These are phyloP conservation scores for Pythium aphanidermatum DNA, from an alignment of 352 stramenopile species.

Conservation along the genomic window DNA sequence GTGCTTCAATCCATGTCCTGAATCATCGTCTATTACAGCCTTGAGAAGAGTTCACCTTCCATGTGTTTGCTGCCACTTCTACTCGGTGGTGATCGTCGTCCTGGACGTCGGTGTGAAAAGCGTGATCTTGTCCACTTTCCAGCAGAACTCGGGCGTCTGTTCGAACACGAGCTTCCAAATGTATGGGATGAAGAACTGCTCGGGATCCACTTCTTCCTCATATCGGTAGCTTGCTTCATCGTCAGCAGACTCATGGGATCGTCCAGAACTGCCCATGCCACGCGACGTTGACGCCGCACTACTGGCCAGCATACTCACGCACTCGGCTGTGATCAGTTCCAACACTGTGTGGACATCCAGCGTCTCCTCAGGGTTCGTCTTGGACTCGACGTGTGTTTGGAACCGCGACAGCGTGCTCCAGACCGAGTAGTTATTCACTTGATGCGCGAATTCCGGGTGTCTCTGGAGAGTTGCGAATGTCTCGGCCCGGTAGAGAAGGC, in stretches of 20 bases:
- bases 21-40: background rate
- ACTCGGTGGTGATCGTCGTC: conserved; percentile 19
- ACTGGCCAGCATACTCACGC: conserved; percentile 54
- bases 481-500: conserved; percentile 58
- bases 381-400: conserved; percentile 49
- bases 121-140: conserved; percentile 77
- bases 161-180: conserved; percentile 73
- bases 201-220: conserved; percentile 60
- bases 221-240: conserved; percentile 77
- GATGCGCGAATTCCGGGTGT: conserved; percentile 50
- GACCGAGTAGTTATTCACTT: conserved; percentile 54
- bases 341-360: conserved; percentile 64
- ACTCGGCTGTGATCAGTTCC: conserved; percentile 62
- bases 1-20: too few species aligned
- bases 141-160: conserved; percentile 72
- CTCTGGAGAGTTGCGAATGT: conserved; percentile 48
- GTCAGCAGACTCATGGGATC: background rate
- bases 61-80: conserved; percentile 1
- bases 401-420: conserved; percentile 66
- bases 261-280: background rate
- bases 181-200: conserved; percentile 78
- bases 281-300: conserved; percentile 26
- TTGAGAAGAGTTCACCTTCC: background rate
- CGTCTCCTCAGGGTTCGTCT: conserved; percentile 44
- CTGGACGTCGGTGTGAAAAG: conserved; percentile 39